phyloP scores from a whole-genome alignment of 768 basidiomycete genomes.

The Lentinula lateritia region DNA sequence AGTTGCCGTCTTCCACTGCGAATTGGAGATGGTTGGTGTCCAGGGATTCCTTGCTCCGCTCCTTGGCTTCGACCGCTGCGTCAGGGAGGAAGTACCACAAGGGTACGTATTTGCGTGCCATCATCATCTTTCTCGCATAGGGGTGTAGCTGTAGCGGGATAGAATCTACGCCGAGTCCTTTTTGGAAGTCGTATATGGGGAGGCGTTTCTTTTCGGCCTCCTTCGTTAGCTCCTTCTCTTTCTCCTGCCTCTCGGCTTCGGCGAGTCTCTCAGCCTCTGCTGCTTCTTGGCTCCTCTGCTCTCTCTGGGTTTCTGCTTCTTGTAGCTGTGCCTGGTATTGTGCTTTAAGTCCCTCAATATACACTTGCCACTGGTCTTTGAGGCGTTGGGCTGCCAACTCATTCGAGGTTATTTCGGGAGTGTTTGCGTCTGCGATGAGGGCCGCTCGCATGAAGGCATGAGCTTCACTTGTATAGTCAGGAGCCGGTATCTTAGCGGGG shows the following conservation, averaged over 20 bases:
- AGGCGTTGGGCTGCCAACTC: constrained; percentile 10
- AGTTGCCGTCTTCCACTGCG: background rate
- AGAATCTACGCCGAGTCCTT: background rate
- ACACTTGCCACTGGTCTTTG: background rate
- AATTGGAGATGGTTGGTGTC: background rate
- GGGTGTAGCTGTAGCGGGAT: background rate
- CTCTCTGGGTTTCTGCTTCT: background rate
- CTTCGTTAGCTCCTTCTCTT: constrained; percentile 17
- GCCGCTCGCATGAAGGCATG: background rate
- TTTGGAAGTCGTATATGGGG: background rate
- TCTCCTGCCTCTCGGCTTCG: constrained; percentile 23
- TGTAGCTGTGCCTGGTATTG: background rate
- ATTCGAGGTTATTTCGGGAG: background rate
- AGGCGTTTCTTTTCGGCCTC: constrained; percentile 11
- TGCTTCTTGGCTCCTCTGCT: background rate
- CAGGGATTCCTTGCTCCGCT: background rate
- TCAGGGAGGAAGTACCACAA: constrained; percentile 4
- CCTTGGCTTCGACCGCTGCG: background rate
- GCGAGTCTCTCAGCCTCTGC: background rate
- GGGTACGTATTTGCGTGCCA: background rate
- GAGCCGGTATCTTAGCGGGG: background rate
- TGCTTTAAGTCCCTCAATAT: background rate
- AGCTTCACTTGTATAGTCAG: background rate
- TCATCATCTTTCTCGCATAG: background rate
- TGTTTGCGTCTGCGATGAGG: background rate